phyloP scores from a whole-genome alignment of 140 eudicot genomes.

The Bidens hawaiensis region DNA sequence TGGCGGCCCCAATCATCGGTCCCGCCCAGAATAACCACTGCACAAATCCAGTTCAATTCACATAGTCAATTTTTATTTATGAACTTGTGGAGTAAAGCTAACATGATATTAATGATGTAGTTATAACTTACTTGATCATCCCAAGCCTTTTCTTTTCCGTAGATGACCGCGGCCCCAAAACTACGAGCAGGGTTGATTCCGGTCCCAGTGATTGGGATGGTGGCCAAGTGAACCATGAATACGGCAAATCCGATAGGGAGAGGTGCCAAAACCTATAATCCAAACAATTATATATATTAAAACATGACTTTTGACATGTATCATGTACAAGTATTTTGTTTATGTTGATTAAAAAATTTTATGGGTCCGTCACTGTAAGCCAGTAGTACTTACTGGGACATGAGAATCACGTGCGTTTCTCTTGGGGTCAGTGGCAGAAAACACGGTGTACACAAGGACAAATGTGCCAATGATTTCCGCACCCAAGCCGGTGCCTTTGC shows the following conservation, averaged over 20 bases:
- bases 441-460: slow-evolving; percentile 65
- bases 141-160: slow-evolving; percentile 59
- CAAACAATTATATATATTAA: background rate
- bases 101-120: background rate
- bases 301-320: no score
- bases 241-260: slow-evolving; percentile 52
- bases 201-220: slow-evolving; percentile 49
- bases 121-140: slow-evolving; percentile 53
- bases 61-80: background rate
- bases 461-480: slow-evolving; percentile 69
- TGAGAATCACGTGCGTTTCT: slow-evolving; percentile 53
- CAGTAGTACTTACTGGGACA: slow-evolving; percentile 40
- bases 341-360: no score
- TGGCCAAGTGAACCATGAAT: slow-evolving; percentile 52
- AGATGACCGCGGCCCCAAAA: slow-evolving; percentile 75
- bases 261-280: slow-evolving; percentile 45
- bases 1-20: slow-evolving; percentile 82
- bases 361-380: no score
- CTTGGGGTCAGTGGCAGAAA: slow-evolving; percentile 53
- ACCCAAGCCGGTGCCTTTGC: slow-evolving; percentile 43
- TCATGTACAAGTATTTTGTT: no score
- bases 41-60: background rate
- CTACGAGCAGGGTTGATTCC: slow-evolving; percentile 80
- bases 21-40: slow-evolving; percentile 97
- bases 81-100: background rate